Evolutionary conservation across 257 asterid species (phyloP).

Genomic region (Ligustrum vulgare): DNA sequence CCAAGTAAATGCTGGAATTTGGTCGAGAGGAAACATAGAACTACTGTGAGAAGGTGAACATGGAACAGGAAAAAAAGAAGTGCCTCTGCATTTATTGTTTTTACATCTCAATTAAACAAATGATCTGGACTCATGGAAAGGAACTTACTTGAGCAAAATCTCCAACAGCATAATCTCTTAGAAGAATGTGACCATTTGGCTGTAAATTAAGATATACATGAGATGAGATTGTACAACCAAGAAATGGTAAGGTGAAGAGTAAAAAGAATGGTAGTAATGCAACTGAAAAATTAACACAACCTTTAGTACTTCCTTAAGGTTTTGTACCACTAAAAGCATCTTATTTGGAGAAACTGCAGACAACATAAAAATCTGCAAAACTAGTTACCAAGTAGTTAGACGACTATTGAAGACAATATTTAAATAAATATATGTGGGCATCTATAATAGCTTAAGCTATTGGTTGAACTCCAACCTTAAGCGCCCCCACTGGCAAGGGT

Average conservation of each 20-base stretch:
- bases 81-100: not conserved
- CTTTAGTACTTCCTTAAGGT: constrained; percentile 71
- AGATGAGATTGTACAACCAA: constrained; percentile 17
- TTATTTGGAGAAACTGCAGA: constrained; percentile 87
- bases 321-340: constrained; percentile 64
- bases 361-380: constrained; percentile 69
- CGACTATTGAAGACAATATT: constrained; percentile 16
- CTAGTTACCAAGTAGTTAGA: constrained; percentile 24
- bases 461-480: no score
- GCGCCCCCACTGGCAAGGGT: no score
- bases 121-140: constrained; percentile 10
- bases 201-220: constrained; percentile 36
- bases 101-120: not conserved
- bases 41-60: not conserved
- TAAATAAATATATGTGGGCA: constrained; percentile 1
- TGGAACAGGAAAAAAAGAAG: constrained; percentile 1
- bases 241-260: not conserved
- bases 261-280: constrained; percentile 20
- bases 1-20: not conserved
- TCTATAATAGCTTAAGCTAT: not conserved
- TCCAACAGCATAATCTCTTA: constrained; percentile 79
- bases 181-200: constrained; percentile 76
- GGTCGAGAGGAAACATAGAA: constrained; percentile 2
- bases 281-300: constrained; percentile 26
- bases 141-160: constrained; percentile 73